Conservation (phyloP, 2,329 filamentous ascomycete genomes). For the Paecilomyces variotii region DNA sequence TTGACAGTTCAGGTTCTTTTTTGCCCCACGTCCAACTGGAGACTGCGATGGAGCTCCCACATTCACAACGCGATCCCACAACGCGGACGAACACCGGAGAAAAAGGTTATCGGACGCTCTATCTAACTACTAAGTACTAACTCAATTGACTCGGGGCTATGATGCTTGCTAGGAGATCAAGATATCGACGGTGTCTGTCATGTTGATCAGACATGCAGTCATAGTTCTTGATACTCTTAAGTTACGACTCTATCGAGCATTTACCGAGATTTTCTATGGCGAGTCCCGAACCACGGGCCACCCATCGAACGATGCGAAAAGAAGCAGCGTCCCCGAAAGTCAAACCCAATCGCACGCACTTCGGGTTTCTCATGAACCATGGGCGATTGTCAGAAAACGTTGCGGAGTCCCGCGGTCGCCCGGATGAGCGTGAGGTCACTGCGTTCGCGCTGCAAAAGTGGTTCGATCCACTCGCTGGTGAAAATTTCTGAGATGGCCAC, state of each 20-base stretch:
- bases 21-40: not conserved
- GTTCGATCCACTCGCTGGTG: not conserved
- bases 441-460: not conserved
- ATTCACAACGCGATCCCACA: not conserved
- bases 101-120: not conserved
- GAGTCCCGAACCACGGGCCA: not conserved
- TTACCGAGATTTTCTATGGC: not conserved
- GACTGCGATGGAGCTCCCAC: not conserved
- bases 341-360: not conserved
- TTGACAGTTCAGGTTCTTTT: not conserved
- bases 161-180: not conserved
- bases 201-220: not conserved
- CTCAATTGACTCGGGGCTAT: not conserved
- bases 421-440: not conserved
- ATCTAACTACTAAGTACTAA: not conserved
- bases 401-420: not conserved
- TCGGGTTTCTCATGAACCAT: not conserved
- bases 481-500: not conserved
- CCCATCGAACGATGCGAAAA: not conserved
- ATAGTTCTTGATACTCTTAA: not conserved
- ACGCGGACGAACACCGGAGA: not conserved
- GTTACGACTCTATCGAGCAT: not conserved
- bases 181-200: not conserved
- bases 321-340: not conserved
- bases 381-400: not conserved